These are phyloP conservation scores for Hansenula anomala DNA, from an alignment of 1,139 yeast species.

Conservation along the genomic window DNA sequence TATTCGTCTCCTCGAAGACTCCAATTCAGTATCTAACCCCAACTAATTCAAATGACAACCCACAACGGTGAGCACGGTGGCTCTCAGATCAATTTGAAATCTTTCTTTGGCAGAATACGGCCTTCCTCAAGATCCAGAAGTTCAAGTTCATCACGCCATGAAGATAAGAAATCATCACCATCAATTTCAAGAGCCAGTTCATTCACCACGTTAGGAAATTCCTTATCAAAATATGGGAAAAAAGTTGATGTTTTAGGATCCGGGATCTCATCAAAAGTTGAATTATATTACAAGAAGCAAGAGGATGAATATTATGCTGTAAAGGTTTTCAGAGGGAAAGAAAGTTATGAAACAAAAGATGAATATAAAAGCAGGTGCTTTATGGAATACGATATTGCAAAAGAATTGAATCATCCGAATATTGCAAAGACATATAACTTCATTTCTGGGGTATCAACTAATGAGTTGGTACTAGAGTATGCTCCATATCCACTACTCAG, in stretches of 20 bases:
- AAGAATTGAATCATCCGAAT: slow-evolving; percentile 30
- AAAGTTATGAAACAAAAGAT: slow-evolving; percentile 30
- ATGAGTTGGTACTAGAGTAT: slow-evolving; percentile 16
- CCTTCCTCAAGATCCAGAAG: not conserved
- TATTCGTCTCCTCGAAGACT: too few relatives aligned
- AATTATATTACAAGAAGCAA: slow-evolving; percentile 26
- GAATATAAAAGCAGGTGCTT: slow-evolving; percentile 35
- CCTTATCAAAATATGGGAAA: slow-evolving; percentile 14
- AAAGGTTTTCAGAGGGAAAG: slow-evolving; percentile 36
- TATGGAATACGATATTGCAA: slow-evolving; percentile 34
- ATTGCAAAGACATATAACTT: slow-evolving; percentile 30
- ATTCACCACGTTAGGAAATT: not conserved
- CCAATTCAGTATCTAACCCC: too few relatives aligned
- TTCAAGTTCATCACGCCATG: not conserved
- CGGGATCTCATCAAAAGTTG: slow-evolving; percentile 42
- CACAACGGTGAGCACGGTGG: not conserved
- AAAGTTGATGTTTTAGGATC: slow-evolving; percentile 22
- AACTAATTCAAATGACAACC: too few relatives aligned
- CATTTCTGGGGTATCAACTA: slow-evolving; percentile 11
- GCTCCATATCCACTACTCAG: slow-evolving; percentile 17
- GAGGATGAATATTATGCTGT: slow-evolving; percentile 30
- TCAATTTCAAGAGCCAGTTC: not conserved
- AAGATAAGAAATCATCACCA: slow-evolving; percentile 2
- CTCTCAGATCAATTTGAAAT: not conserved
- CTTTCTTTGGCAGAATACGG: not conserved